Percentiles rank a stretch among this genome's conserved stretches.
These are phyloP conservation scores for Dictyostelium brefeldianum DNA, from an alignment of 78 protist genomes.

Conservation along the genomic window DNA sequence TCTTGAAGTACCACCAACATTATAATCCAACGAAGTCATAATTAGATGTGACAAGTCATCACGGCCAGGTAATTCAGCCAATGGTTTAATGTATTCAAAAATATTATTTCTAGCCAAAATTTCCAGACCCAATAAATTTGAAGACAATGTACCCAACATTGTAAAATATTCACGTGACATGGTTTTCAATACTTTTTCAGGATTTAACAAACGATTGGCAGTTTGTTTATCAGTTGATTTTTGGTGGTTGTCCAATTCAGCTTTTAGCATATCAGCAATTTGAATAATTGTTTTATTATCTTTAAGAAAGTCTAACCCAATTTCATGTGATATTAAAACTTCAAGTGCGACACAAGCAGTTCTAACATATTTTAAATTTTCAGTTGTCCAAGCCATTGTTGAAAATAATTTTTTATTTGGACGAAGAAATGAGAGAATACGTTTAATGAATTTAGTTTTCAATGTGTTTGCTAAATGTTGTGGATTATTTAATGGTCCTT, in stretches of 20 bases:
- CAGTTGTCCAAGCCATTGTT: constrained; percentile 81
- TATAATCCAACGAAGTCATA: constrained; percentile 69
- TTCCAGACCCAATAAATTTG: constrained; percentile 46
- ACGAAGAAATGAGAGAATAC: constrained; percentile 59
- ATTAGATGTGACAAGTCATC: constrained; percentile 71
- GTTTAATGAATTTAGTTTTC: constrained; percentile 81
- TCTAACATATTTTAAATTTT: constrained; percentile 70
- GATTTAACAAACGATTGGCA: constrained; percentile 22
- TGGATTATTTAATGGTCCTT: constrained; percentile 79
- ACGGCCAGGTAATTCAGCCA: constrained; percentile 65
- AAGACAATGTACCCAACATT: constrained; percentile 63
- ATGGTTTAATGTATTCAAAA: constrained; percentile 69
- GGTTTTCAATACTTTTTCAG: constrained; percentile 71
- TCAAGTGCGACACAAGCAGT: constrained; percentile 54
- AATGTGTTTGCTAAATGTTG: constrained; percentile 48
- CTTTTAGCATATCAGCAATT: constrained; percentile 60
- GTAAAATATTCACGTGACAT: constrained; percentile 85
- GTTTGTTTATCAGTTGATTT: neutral
- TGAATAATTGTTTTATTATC: constrained; percentile 69
- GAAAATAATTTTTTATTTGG: constrained; percentile 69
- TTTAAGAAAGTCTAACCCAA: constrained; percentile 61
- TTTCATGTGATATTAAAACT: constrained; percentile 63
- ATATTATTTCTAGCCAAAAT: constrained; percentile 53
- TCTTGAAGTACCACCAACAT: constrained; percentile 41
- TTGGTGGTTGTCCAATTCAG: constrained; percentile 37